A percentile compares a stretch with the other conserved stretches of the same genome.
These are phyloP conservation scores for Lophiotrema nucula DNA, from an alignment of 495 filamentous ascomycete genomes.

Conservation along the genomic window DNA sequence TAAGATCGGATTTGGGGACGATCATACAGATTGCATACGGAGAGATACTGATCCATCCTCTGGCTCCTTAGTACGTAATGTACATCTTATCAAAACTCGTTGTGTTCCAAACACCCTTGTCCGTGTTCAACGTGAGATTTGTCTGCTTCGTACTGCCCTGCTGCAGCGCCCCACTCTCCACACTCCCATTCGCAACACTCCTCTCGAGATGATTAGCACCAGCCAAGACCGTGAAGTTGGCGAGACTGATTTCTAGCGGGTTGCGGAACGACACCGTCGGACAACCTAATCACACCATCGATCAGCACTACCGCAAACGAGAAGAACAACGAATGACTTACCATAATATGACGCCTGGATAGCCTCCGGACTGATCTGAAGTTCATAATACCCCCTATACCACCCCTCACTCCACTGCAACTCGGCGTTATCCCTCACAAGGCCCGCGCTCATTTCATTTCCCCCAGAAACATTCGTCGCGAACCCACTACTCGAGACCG, in stretches of 20 bases:
- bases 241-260: slow-evolving; percentile 54
- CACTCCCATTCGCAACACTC: slow-evolving; percentile 45
- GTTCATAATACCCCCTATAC: slow-evolving; percentile 55
- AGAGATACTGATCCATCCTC: too few relatives aligned
- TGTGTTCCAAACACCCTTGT: slow-evolving; percentile 21
- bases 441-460: slow-evolving; percentile 6
- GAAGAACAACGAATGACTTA: slow-evolving; percentile 3
- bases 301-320: too few relatives aligned
- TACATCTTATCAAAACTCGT: slow-evolving; percentile 23
- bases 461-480: neutral
- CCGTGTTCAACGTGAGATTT: slow-evolving; percentile 46
- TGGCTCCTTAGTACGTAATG: slow-evolving; percentile 12
- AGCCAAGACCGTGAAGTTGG: slow-evolving; percentile 57
- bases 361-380: slow-evolving; percentile 33
- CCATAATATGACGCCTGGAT: slow-evolving; percentile 50
- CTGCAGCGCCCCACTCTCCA: slow-evolving; percentile 51
- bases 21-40: too few relatives aligned
- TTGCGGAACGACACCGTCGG: slow-evolving; percentile 39
- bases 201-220: slow-evolving; percentile 54
- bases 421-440: slow-evolving; percentile 42
- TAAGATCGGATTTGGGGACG: too few relatives aligned
- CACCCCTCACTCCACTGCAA: slow-evolving; percentile 69
- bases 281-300: slow-evolving; percentile 50
- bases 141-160: slow-evolving; percentile 46
- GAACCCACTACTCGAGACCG: slow-evolving; percentile 52